Evolutionary conservation across 73 alveolate genomes (phyloP), one percentile per base, ranked within the genome.

Genomic region (Paramecium sexaurelia): DNA sequence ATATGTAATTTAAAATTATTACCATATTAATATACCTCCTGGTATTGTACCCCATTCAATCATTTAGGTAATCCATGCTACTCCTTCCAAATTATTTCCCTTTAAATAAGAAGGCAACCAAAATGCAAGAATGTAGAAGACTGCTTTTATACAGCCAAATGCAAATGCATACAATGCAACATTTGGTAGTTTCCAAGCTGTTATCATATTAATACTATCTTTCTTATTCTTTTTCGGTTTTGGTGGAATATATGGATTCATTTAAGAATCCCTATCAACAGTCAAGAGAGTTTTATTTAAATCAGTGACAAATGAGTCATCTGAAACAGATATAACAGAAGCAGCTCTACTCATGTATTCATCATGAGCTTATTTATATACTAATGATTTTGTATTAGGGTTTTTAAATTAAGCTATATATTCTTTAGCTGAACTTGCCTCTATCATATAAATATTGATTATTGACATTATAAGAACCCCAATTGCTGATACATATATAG

Each of bases 141-240:
- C 90, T 7, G 90, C 90, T 24, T 78, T 78, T 7, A 78, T 78
- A 20, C 90, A 78, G 10, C 90, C 90, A 22, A 78, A 78, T n/a
- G 90, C 90, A 22, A 78, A 78, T 3, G 90, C 90, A 17, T 78
- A 78, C 7, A 69, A 69, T 56, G 85, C 85, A 20, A 78, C 90
- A 41, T 78, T 78, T 0, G 90, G 90, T 26, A 78, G 41, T 45
- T 78, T 78, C 90, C 90, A 78, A 40, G 90, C 90, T 78, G 90
- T n/a, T 20, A 78, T 26, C 90, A 78, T 78, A 40, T 20, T 78
- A 3, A 78, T 78, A 17, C 75, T 39, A 13, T 39, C 55, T 20
- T 78, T 40, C 36, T 71, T 71, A 6, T 32, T 33, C 43, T 71
- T 71, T 37, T 36, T 29, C 0, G 56, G 83, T 11, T 61, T 61